These are phyloP conservation scores for Suhomyces sp. DNA, from an alignment of 805 yeast genomes.

Conservation along the genomic window DNA sequence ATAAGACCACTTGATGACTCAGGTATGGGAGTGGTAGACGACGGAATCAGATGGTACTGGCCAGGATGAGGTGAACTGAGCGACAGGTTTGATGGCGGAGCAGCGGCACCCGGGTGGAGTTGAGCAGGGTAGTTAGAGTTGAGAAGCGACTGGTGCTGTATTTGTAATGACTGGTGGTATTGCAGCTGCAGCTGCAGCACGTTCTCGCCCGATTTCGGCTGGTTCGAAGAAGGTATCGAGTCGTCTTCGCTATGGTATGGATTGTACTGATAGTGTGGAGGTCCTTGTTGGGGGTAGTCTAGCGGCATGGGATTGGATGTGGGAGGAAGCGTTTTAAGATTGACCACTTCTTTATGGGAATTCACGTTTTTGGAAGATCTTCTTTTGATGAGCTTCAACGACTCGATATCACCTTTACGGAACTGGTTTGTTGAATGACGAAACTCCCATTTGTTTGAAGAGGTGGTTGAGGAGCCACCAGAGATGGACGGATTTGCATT, in stretches of 20 bases:
- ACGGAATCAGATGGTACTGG: neutral
- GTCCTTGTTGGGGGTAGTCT: constrained; percentile 2
- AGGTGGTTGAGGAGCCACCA: constrained; percentile 21
- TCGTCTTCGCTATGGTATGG: constrained; percentile 4
- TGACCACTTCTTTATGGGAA: constrained; percentile 39
- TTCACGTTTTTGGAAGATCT: constrained; percentile 50
- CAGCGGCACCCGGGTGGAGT: neutral
- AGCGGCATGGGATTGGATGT: constrained; percentile 15
- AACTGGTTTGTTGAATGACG: constrained; percentile 78
- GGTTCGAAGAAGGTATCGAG: neutral
- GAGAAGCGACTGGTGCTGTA: constrained; percentile 8
- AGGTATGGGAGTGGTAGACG: constrained; percentile 4
- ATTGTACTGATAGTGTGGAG: neutral
- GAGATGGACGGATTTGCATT: constrained; percentile 3
- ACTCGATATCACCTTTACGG: constrained; percentile 74
- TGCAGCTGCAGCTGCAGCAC: constrained; percentile 5
- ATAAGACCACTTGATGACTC: neutral
- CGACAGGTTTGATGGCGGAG: neutral
- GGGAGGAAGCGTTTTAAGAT: constrained; percentile 31
- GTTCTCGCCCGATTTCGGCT: constrained; percentile 1
- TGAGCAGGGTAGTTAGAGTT: neutral
- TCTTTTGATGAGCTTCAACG: constrained; percentile 73
- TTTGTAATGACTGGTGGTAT: constrained; percentile 16
- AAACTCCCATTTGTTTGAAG: constrained; percentile 69
- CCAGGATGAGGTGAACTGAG: neutral